phyloP scores from a whole-genome alignment of 768 basidiomycete genomes.

The Terana coerulea region DNA sequence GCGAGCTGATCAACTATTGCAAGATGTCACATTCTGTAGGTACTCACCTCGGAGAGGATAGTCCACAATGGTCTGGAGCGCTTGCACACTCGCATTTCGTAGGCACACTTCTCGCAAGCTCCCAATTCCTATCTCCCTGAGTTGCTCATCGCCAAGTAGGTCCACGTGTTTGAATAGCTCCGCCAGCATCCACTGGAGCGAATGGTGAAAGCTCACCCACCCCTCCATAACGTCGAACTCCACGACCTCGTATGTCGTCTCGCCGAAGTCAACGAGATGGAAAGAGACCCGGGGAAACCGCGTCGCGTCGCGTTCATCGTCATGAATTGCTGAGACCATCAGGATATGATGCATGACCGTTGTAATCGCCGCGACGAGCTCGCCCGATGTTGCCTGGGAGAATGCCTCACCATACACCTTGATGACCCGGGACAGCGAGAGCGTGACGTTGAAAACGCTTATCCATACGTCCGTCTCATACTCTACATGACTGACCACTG shows the following conservation, averaged over 20 bases:
- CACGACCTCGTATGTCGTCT: constrained; percentile 54
- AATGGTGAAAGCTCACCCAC: constrained; percentile 92
- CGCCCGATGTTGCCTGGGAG: constrained; percentile 47
- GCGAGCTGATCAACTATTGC: background rate
- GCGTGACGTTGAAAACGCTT: constrained; percentile 91
- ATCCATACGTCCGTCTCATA: constrained; percentile 98
- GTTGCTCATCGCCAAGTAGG: constrained; percentile 50
- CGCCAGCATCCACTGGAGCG: constrained; percentile 85
- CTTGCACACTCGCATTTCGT: constrained; percentile 59
- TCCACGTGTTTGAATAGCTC: constrained; percentile 85
- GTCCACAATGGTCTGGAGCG: constrained; percentile 75
- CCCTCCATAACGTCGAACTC: constrained; percentile 76
- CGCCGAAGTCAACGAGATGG: constrained; percentile 67
- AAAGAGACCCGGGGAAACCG: constrained; percentile 62
- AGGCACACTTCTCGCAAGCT: constrained; percentile 61
- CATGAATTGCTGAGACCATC: constrained; percentile 62
- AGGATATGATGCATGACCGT: constrained; percentile 71
- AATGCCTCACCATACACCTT: constrained; percentile 88
- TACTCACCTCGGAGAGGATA: constrained; percentile 81
- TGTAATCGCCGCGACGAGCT: constrained; percentile 63
- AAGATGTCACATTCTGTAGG: background rate
- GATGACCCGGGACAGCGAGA: constrained; percentile 84
- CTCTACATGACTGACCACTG: constrained; percentile 80
- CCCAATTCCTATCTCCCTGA: constrained; percentile 48
- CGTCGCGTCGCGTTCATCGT: constrained; percentile 61